Percentiles rank a stretch among this genome's conserved stretches.
These are phyloP conservation scores for Nothophaeocryptopus gaeumannii DNA, from an alignment of 2,329 filamentous ascomycete genomes.

Conservation along the genomic window DNA sequence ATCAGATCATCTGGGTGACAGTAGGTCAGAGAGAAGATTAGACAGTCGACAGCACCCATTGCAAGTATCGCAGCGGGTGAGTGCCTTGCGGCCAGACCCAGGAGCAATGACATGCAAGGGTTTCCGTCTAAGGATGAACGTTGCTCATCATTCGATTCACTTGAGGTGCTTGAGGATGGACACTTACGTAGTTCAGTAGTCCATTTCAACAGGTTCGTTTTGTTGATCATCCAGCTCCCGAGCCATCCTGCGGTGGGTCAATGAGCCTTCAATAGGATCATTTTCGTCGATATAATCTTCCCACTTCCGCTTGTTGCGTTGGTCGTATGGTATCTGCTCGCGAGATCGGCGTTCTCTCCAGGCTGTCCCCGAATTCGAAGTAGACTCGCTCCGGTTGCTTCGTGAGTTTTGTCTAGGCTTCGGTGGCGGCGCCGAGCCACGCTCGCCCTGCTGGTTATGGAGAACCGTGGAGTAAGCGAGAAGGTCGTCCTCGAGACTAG, in stretches of 20 bases:
- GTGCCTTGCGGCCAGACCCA: conserved; percentile 28
- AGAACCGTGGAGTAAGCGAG: conserved; percentile 14
- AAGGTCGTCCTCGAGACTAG: conserved; percentile 29
- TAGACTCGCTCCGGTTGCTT: conserved; percentile 22
- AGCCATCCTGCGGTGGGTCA: conserved; percentile 46
- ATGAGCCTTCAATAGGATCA: conserved; percentile 35
- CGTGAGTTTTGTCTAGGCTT: conserved; percentile 15
- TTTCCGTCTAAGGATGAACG: conserved; percentile 41
- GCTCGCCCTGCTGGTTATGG: neutral
- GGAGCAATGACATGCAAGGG: conserved; percentile 18
- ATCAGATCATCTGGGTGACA: too few relatives aligned
- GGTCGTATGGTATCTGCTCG: conserved; percentile 31
- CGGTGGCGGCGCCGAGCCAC: conserved; percentile 1
- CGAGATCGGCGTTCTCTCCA: conserved; percentile 15
- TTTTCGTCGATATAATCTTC: conserved; percentile 37
- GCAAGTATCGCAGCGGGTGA: conserved; percentile 25
- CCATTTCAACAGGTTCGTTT: conserved; percentile 42
- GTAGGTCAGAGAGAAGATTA: conserved; percentile 42
- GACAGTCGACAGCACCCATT: conserved; percentile 31
- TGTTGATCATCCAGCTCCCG: conserved; percentile 45
- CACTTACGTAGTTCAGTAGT: conserved; percentile 41
- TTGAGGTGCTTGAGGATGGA: neutral
- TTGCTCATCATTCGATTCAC: conserved; percentile 36
- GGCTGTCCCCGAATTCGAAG: conserved; percentile 12
- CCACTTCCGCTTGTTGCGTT: conserved; percentile 37